Base-by-base conservation (phyloP, 2,329 filamentous ascomycete species). In the Cercospora nicotianae region DNA sequence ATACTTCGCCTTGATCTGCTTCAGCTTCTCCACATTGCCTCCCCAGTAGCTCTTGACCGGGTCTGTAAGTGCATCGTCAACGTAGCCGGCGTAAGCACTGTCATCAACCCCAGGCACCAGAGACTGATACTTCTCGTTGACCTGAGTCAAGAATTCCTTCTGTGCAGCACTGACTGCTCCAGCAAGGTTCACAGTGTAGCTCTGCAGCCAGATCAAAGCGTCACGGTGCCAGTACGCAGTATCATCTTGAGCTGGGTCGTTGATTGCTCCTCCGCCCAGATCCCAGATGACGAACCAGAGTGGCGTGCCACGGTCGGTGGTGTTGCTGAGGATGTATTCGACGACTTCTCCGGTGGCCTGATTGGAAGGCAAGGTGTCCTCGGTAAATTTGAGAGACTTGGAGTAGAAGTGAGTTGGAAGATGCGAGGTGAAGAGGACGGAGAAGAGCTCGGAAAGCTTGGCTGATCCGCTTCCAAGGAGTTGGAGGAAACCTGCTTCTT, bases 1-100 rank as follows among this genome's bases (percentile, higher is more conserved):
- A 36, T 77, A 78, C 67, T 75, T 76, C 2, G 61, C 55, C 57
- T 77, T 76, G 48, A 79, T 72, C 51, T 45, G 10, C 65, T 78
- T 70, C 62, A 79, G 53, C 64, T 63, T 72, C 63, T 67, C 48
- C n/a, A 78, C 23, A 64, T 78, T 78, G 5, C 64, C 63, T n/a
- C 71, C 72, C 12, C 73, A 74, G 60, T 77, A 79, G 30, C 67
- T 69, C 60, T 75, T 70, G 9, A 72, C 72, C 30, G 70, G 67
- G n/a, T 75, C 72, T 2, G 75, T 70, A 36, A 79, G 73, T 39
- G 73, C 77, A 67, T 77, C 71, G 48, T 75, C 73, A 5, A 72
- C 64, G 62, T 71, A 72, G 7, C 69, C 67, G 28, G 68, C 63
- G 51, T 67, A 71, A 31, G 66, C 69, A 62, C 61, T 65, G 20